Evolutionary conservation across 2,329 filamentous ascomycete genomes (phyloP), one percentile per base, ranked within the genome.

Genomic region (Hypoxylon sp.): DNA sequence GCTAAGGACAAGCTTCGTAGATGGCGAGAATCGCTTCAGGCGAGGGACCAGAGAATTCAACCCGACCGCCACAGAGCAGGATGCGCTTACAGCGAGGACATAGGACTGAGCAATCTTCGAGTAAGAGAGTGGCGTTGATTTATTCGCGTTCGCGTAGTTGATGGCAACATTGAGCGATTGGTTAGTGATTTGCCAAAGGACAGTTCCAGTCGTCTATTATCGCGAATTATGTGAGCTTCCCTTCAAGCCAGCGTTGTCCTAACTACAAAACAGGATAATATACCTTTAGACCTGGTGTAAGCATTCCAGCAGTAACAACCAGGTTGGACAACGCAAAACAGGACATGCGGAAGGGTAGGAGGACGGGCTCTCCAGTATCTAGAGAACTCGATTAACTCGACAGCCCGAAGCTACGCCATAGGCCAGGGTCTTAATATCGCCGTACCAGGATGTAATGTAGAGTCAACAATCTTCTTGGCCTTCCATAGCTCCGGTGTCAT

Each of bases 141-240:
- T 99, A 87, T 99, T 99, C 70, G 95, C 94, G 80, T 99, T 99
- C 78, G 95, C 93, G 79, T 90, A 94, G 87, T 99, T 99, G 86
- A 99, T 95, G 73, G 94, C 95, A 29, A 99, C 96, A 80, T 99
- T 99, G 75, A 99, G 91, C 11, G 94, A 98, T 84, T 99, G 96
- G 82, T 99, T 99, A 73, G 92, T 89, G 65, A 98, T 89, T 83
- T 99, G 96, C 96, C 96, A 99, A 72, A 91, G 91, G 39, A 98
- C 86, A 4, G 94, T 98, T 57, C 95, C 96, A 46, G 88, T 87
- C 48, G 91, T 97, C 86, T 92, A 72, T 29, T 56, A 22, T 39
- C 39, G 52, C 5, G 65, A 47, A 50, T 37, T 26, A n/a, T 50
- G 67, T 73, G 63, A 69, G 55, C 47, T 50, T 53, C 39, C 33